phyloP scores from a whole-genome alignment of 495 filamentous ascomycete species.

The Hypoxylon fuscum region DNA sequence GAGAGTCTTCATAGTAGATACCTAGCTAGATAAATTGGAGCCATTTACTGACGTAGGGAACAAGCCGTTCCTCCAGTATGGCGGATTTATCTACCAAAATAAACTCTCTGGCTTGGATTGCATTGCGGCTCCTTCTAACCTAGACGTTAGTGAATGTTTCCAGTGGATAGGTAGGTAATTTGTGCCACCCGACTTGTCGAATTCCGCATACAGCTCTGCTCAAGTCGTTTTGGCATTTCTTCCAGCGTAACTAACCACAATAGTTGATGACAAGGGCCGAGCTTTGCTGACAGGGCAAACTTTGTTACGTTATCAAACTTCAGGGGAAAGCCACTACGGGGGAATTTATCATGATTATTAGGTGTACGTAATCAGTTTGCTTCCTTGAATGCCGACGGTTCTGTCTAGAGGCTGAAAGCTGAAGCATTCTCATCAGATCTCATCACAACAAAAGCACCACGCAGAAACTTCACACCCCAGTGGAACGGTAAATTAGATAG shows the following conservation, averaged over 20 bases:
- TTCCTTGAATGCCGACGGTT: not conserved
- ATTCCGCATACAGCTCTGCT: not conserved
- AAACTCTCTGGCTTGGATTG: not conserved
- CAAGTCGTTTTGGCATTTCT: not conserved
- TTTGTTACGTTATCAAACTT: not conserved
- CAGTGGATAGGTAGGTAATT: not conserved
- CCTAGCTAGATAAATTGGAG: constrained; percentile 1
- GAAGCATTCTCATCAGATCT: constrained; percentile 16
- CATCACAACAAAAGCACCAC: constrained; percentile 19
- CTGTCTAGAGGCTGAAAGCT: not conserved
- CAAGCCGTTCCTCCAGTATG: not conserved
- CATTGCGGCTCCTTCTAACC: too few species aligned
- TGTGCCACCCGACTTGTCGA: not conserved
- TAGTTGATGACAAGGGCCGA: not conserved
- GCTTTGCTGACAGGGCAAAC: not conserved
- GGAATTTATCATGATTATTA: too few species aligned
- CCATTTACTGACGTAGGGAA: constrained; percentile 17
- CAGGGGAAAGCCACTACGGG: too few species aligned
- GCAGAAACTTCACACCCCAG: not conserved
- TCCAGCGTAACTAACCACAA: not conserved
- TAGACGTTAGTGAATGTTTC: too few species aligned
- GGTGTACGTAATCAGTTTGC: not conserved
- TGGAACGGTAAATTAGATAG: not conserved
- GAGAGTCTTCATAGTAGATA: not conserved
- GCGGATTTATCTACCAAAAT: not conserved